Percentiles rank a stretch among this genome's conserved stretches.
phyloP scores from a whole-genome alignment of 2,329 filamentous ascomycete species.

The Aspergillus fructus region DNA sequence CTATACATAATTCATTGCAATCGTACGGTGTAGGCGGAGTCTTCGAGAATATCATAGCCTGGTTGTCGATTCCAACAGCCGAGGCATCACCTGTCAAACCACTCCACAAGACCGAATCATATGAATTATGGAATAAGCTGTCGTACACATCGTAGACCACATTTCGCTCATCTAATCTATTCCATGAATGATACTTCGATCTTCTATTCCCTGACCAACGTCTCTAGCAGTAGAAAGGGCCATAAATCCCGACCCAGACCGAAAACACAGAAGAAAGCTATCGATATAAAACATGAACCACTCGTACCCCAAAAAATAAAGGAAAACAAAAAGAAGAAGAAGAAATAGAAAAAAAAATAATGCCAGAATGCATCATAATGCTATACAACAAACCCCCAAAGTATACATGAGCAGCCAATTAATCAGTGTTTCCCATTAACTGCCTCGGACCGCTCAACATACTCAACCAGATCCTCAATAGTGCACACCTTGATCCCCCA shows the following conservation, averaged over 20 bases:
- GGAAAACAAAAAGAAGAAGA: neutral
- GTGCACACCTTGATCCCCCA: constrained; percentile 94
- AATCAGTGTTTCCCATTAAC: constrained; percentile 38
- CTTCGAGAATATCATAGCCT: no score
- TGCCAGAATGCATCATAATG: neutral
- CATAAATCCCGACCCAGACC: neutral
- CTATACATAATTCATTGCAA: neutral
- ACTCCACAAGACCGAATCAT: neutral
- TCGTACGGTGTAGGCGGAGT: neutral
- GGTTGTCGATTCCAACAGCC: neutral
- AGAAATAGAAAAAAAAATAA: no score
- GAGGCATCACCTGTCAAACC: neutral
- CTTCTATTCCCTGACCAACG: neutral
- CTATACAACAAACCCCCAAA: neutral
- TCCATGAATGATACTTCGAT: neutral
- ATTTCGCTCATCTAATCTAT: neutral
- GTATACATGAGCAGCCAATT: neutral
- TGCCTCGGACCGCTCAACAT: constrained; percentile 73
- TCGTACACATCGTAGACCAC: neutral
- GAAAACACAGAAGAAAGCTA: constrained; percentile 2
- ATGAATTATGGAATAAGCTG: neutral
- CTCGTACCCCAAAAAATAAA: neutral
- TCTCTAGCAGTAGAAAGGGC: neutral
- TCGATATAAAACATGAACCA: neutral
- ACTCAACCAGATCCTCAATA: constrained; percentile 82